Evolutionary conservation across 805 yeast genomes (phyloP).

Genomic region (Torulaspora quercuum): DNA sequence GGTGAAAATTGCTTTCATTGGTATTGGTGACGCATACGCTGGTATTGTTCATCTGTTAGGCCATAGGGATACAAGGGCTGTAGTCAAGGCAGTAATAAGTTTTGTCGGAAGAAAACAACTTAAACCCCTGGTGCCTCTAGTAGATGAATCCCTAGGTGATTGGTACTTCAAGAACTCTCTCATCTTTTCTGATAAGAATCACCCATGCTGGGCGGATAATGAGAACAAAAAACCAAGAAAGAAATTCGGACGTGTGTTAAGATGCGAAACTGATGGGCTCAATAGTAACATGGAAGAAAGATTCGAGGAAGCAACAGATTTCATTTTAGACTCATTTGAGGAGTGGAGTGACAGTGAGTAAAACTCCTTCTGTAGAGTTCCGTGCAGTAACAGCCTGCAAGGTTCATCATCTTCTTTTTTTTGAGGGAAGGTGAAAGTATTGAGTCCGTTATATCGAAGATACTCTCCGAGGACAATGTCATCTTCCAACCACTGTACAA

Average conservation of each 20-base stretch:
- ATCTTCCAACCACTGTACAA: too few species aligned
- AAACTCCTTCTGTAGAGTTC: too few species aligned
- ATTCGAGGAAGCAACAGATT: conserved; percentile 82
- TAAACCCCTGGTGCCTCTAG: conserved; percentile 75
- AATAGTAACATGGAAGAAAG: conserved; percentile 75
- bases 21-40: conserved; percentile 85
- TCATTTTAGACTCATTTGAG: conserved; percentile 73
- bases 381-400: too few species aligned
- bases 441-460: too few species aligned
- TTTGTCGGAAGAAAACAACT: conserved; percentile 67
- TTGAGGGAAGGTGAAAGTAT: too few species aligned
- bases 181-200: conserved; percentile 69
- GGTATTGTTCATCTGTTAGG: conserved; percentile 85
- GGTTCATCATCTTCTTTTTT: too few species aligned
- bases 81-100: conserved; percentile 66
- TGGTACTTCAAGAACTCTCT: conserved; percentile 89
- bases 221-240: conserved; percentile 73
- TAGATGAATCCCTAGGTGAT: conserved; percentile 85
- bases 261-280: conserved; percentile 67
- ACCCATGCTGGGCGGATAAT: conserved; percentile 73
- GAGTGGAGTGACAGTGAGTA: conserved; percentile 51
- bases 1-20: conserved; percentile 70
- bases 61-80: conserved; percentile 64
- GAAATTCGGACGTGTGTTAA: conserved; percentile 85
- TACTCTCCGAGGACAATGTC: too few species aligned